Percentiles rank a stretch among this genome's conserved stretches.
Conservation (phyloP, 352 stramenopile genomes). For the Phytophthora cactorum region DNA sequence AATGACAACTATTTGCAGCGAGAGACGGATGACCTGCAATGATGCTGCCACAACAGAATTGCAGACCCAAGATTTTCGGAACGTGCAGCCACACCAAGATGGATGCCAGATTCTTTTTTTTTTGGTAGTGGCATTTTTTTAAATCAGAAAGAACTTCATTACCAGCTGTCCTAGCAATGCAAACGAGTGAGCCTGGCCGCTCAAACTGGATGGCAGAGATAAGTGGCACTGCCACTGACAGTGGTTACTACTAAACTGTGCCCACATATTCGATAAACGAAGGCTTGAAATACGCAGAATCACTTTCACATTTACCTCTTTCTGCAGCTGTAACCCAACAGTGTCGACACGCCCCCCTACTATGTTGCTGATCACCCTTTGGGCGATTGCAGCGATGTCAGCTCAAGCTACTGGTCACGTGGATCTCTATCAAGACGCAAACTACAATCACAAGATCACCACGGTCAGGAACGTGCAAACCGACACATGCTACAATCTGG, state of each 20-base stretch:
- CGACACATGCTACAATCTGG: conserved; percentile 18
- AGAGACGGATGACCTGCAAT: no score
- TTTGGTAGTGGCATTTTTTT: no score
- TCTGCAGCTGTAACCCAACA: not conserved
- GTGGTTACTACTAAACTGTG: no score
- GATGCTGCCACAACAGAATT: no score
- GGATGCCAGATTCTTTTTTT: no score
- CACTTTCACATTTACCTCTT: conserved; percentile 4
- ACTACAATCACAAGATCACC: conserved; percentile 16
- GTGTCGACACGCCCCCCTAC: not conserved
- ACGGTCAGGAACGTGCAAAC: conserved; percentile 8
- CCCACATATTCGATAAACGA: not conserved
- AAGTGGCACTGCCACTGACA: not conserved
- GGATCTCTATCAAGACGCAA: conserved; percentile 14
- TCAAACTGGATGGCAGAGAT: not conserved
- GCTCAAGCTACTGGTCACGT: conserved; percentile 11
- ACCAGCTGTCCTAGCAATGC: no score
- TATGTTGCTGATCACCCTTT: not conserved
- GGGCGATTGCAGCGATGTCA: not conserved
- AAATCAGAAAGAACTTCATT: no score
- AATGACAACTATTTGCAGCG: no score
- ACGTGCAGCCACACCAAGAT: no score
- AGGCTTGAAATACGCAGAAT: not conserved
- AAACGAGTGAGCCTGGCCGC: not conserved
- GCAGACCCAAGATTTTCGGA: no score